A percentile compares a stretch with the other conserved stretches of the same genome.
These are phyloP conservation scores for Macrophomina pseudophaseolina DNA, from an alignment of 2,329 filamentous ascomycete species.

Conservation along the genomic window DNA sequence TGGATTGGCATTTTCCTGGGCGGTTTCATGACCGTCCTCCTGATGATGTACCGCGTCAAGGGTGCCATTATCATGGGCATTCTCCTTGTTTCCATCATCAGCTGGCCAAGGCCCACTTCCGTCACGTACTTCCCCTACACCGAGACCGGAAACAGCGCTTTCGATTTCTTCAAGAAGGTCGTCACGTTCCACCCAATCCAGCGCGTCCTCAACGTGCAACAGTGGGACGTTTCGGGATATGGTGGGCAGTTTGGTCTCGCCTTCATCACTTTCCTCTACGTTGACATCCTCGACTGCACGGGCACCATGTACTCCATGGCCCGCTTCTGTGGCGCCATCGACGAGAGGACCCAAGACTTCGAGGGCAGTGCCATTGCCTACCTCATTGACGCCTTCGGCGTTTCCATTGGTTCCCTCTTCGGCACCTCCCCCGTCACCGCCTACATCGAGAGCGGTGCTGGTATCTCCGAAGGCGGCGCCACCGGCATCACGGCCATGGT, in stretches of 20 bases:
- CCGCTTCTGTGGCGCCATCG: slow-evolving; percentile 78
- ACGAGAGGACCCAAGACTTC: slow-evolving; percentile 84
- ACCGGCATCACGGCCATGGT: slow-evolving; percentile 83
- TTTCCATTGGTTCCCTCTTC: slow-evolving; percentile 79
- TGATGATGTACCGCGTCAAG: slow-evolving; percentile 87
- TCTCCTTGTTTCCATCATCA: slow-evolving; percentile 82
- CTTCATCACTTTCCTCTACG: slow-evolving; percentile 87
- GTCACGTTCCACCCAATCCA: slow-evolving; percentile 82
- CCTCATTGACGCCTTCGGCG: slow-evolving; percentile 79
- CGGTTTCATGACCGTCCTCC: slow-evolving; percentile 76
- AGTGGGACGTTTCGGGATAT: slow-evolving; percentile 73
- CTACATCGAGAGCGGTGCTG: slow-evolving; percentile 87
- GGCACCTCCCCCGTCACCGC: slow-evolving; percentile 83
- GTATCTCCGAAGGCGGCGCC: slow-evolving; percentile 84
- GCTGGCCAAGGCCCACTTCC: slow-evolving; percentile 77
- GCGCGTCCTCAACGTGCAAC: slow-evolving; percentile 70
- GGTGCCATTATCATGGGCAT: slow-evolving; percentile 86
- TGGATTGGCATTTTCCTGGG: slow-evolving; percentile 91
- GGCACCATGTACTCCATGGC: slow-evolving; percentile 92
- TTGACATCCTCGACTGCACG: slow-evolving; percentile 86
- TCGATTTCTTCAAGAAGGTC: slow-evolving; percentile 88
- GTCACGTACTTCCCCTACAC: slow-evolving; percentile 85
- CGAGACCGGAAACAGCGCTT: slow-evolving; percentile 68
- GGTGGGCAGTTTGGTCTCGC: slow-evolving; percentile 81
- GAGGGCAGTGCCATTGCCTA: slow-evolving; percentile 85